These are phyloP conservation scores for Massariosphaeria phaeospora DNA, from an alignment of 495 filamentous ascomycete species.

Conservation along the genomic window DNA sequence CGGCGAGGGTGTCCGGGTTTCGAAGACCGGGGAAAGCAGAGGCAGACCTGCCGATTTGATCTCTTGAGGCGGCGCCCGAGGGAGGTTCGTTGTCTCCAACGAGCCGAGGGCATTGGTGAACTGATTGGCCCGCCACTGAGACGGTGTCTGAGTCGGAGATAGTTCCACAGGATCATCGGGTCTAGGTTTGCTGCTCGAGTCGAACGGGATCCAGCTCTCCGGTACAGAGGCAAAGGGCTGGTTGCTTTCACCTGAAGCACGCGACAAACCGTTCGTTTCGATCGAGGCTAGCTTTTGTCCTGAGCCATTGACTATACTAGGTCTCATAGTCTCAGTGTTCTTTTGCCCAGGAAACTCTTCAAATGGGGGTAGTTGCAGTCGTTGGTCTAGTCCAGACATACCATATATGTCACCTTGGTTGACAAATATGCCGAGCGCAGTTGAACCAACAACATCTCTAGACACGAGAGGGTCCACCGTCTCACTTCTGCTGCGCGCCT, in stretches of 20 bases:
- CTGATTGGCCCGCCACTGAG: constrained; percentile 15
- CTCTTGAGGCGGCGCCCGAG: constrained; percentile 28
- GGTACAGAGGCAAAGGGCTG: constrained; percentile 18
- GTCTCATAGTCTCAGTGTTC: constrained; percentile 1
- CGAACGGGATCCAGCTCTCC: constrained; percentile 20
- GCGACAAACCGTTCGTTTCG: constrained; percentile 12
- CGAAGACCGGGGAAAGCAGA: constrained; percentile 46
- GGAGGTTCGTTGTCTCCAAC: constrained; percentile 21
- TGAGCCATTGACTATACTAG: constrained; percentile 18
- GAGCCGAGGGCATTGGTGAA: constrained; percentile 17
- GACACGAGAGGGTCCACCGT: constrained; percentile 19
- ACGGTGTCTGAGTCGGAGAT: constrained; percentile 21
- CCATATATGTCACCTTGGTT: constrained; percentile 17
- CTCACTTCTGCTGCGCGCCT: constrained; percentile 19
- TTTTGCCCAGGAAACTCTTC: constrained; percentile 28
- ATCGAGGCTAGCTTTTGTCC: constrained; percentile 1
- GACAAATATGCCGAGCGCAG: constrained; percentile 28
- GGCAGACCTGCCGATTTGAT: constrained; percentile 31
- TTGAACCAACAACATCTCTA: constrained; percentile 7
- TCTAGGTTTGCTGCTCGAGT: constrained; percentile 2
- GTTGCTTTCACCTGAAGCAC: constrained; percentile 14
- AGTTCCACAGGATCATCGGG: constrained; percentile 12
- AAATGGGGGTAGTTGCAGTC: constrained; percentile 18
- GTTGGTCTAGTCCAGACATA: constrained; percentile 12
- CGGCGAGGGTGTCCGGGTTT: constrained; percentile 47